phyloP scores from a whole-genome alignment of 257 asterid species.

The Przewalskia tangutica region DNA sequence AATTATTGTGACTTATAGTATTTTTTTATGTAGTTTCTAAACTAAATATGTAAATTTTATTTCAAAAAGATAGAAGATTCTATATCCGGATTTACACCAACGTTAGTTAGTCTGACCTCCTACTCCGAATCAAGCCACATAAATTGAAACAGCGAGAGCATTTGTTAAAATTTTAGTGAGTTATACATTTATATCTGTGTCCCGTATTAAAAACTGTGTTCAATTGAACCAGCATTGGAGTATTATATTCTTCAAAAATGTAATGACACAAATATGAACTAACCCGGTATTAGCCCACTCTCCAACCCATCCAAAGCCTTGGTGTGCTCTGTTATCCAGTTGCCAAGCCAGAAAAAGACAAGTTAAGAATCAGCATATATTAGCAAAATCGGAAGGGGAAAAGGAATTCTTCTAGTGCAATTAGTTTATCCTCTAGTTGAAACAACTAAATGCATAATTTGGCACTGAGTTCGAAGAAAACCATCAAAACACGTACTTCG shows the following conservation, averaged over 20 bases:
- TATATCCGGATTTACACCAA: too few species aligned
- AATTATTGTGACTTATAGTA: too few species aligned
- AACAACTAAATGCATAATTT: neutral
- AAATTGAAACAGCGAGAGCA: too few species aligned
- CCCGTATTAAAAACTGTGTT: too few species aligned
- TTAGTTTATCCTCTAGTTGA: neutral
- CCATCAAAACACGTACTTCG: slow-evolving; percentile 36
- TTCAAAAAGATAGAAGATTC: too few species aligned
- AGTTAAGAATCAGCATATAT: neutral
- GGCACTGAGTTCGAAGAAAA: neutral
- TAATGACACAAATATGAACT: slow-evolving; percentile 13
- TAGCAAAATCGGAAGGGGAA: neutral
- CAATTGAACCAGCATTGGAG: too few species aligned
- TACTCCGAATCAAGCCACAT: too few species aligned
- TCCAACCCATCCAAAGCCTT: slow-evolving; percentile 99
- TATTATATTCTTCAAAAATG: neutral
- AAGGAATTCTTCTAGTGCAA: neutral
- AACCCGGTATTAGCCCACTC: slow-evolving; percentile 98
- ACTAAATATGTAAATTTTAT: too few species aligned
- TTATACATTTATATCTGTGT: too few species aligned
- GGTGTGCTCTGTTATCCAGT: slow-evolving; percentile 69
- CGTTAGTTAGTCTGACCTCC: too few species aligned
- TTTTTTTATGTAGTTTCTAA: neutral
- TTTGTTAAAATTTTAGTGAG: neutral
- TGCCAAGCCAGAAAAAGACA: neutral